Evolutionary conservation across 2,329 filamentous ascomycete genomes (phyloP).

Genomic region (Trichoderma sp.): DNA sequence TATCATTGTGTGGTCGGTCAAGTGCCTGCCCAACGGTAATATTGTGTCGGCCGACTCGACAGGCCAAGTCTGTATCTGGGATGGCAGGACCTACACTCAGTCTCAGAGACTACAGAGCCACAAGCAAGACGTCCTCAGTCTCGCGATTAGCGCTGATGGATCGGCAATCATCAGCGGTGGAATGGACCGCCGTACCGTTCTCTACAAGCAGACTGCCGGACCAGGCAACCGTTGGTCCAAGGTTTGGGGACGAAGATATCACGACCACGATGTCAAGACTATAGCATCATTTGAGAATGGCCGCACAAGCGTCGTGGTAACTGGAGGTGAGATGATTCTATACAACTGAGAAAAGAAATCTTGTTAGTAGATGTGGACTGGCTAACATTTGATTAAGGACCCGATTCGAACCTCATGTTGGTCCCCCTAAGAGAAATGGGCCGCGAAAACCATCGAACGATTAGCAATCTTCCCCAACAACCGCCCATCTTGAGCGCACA

Average conservation of each 20-base stretch:
- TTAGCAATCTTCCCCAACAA: conserved; percentile 83
- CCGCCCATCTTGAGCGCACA: conserved; percentile 74
- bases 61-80: conserved; percentile 91
- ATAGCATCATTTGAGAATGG: conserved; percentile 88
- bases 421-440: conserved; percentile 73
- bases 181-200: conserved; percentile 84
- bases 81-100: conserved; percentile 88
- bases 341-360: too few relatives aligned
- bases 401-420: conserved; percentile 82
- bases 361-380: neutral
- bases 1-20: conserved; percentile 91
- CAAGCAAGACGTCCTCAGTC: conserved; percentile 84
- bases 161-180: conserved; percentile 84
- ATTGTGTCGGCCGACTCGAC: conserved; percentile 95
- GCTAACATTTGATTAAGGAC: conserved; percentile 56
- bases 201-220: conserved; percentile 71
- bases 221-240: conserved; percentile 76
- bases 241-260: conserved; percentile 82
- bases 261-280: conserved; percentile 92
- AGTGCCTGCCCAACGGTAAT: conserved; percentile 81
- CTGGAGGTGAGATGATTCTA: conserved; percentile 69
- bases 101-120: conserved; percentile 85
- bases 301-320: conserved; percentile 83
- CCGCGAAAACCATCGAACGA: conserved; percentile 79
- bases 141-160: conserved; percentile 82